A percentile compares a stretch with the other conserved stretches of the same genome.
Conservation (phyloP, 371 early-diverging fungal species). For the Thermomucor indicae-seudaticae region DNA sequence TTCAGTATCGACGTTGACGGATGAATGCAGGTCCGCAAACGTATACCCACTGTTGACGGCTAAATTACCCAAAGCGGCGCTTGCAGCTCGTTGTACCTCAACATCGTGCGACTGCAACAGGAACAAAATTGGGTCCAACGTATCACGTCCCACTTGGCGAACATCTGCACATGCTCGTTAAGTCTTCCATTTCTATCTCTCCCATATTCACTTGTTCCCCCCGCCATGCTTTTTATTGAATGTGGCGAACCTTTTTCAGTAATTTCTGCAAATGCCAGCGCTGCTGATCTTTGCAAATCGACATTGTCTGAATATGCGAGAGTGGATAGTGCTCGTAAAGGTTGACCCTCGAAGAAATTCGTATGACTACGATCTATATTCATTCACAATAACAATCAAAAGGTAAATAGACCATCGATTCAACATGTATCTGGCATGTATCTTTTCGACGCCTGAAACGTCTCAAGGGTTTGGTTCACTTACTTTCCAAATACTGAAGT, state of each 20-base stretch:
- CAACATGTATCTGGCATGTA: neutral
- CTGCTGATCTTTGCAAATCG: conserved; percentile 85
- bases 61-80: conserved; percentile 88
- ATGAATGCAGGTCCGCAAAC: too few species aligned
- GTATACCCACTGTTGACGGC: conserved; percentile 73
- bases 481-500: conserved; percentile 80
- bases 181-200: neutral
- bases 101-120: conserved; percentile 82
- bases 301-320: conserved; percentile 84
- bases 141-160: conserved; percentile 73
- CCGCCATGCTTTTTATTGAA: neutral
- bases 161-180: conserved; percentile 49
- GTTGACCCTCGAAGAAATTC: conserved; percentile 87
- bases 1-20: neutral
- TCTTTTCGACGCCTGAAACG: neutral
- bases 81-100: conserved; percentile 87
- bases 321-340: conserved; percentile 77
- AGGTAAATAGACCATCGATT: neutral
- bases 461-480: conserved; percentile 21
- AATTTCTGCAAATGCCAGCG: conserved; percentile 89
- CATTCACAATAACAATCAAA: too few species aligned
- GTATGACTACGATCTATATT: conserved; percentile 71
- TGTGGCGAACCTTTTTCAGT: conserved; percentile 88
- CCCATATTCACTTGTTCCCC: neutral
- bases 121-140: conserved; percentile 79